These are phyloP conservation scores for Mycena floridula DNA, from an alignment of 768 basidiomycete genomes.

Conservation along the genomic window DNA sequence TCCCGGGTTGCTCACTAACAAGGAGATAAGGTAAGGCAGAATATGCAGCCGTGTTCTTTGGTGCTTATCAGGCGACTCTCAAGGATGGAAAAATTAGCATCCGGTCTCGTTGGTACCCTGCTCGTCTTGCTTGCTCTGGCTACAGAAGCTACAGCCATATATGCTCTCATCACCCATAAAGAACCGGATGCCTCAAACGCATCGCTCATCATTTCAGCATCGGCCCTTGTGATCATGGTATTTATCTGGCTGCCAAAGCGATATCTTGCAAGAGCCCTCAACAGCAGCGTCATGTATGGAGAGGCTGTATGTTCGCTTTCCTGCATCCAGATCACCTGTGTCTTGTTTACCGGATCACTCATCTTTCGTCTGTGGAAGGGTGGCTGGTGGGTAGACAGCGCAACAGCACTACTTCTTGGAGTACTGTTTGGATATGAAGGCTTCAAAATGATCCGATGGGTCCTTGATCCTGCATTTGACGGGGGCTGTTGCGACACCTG, in stretches of 20 bases:
- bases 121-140: conserved; percentile 30
- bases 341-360: conserved; percentile 34
- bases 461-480: conserved; percentile 23
- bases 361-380: conserved; percentile 33
- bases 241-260: conserved; percentile 39
- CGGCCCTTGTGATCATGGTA: conserved; percentile 31
- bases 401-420: conserved; percentile 33
- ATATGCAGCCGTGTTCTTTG: neutral
- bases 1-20: conserved; percentile 21
- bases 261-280: conserved; percentile 35
- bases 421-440: conserved; percentile 41
- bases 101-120: conserved; percentile 28
- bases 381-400: conserved; percentile 45
- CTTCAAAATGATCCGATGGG: conserved; percentile 35
- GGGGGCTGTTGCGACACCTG: conserved; percentile 30
- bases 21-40: conserved; percentile 21
- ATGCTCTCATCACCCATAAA: conserved; percentile 26
- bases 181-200: conserved; percentile 31
- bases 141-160: conserved; percentile 29
- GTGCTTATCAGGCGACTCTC: neutral
- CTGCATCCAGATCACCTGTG: conserved; percentile 36
- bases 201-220: conserved; percentile 36
- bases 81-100: conserved; percentile 32
- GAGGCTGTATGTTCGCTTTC: conserved; percentile 38
- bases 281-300: conserved; percentile 37